Base-by-base conservation (phyloP, 78 protist genomes). In the Speleostelium caveatum region DNA sequence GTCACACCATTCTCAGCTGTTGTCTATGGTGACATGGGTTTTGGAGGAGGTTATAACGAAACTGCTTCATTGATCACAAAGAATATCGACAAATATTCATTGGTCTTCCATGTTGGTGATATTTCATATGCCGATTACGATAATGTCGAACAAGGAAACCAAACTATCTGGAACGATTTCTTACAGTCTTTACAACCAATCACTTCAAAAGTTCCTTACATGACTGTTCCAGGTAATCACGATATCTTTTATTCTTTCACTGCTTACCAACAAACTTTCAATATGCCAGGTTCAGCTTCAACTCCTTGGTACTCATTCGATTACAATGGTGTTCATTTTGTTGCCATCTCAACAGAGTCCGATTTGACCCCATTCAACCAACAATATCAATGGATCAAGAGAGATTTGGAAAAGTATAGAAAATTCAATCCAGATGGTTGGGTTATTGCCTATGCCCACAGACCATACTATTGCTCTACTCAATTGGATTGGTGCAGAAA, bases 181-280 rank as follows among this genome's bases (percentile, higher is more conserved):
- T 39, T 83, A 32, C 66, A 67, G 28, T 0, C 41, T 7, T 21
- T 83, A 0, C 63, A 83, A 33, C 72, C 91, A 30, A 69, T 83
- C 42, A 69, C 91, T 1, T 69, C 79, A 30, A 69, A 21, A 19
- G 62, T 83, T 24, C 91, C 91, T 17, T 83, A 83, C 39, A 83
- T 83, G 91, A 69, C 91, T 2, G 55, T 75, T n/a, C 91, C 91
- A 59, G 91, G 91, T 22, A 83, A 83, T 45, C 91, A 83, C 36
- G 91, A 83, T 69, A 73, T 83, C 5, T 83, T 71, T 36, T 56
- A 83, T 71, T 53, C 68, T 32, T 83, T 83, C 72, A 35, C 39
- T 4, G 71, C 91, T 6, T 83, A 83, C 26, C 91, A 83, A 83
- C 75, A 68, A 22, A 71, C 91, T 16, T 83, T 83, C 33, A 58